Conservation (phyloP, 768 basidiomycete species). For the Lentinus brumalis region DNA sequence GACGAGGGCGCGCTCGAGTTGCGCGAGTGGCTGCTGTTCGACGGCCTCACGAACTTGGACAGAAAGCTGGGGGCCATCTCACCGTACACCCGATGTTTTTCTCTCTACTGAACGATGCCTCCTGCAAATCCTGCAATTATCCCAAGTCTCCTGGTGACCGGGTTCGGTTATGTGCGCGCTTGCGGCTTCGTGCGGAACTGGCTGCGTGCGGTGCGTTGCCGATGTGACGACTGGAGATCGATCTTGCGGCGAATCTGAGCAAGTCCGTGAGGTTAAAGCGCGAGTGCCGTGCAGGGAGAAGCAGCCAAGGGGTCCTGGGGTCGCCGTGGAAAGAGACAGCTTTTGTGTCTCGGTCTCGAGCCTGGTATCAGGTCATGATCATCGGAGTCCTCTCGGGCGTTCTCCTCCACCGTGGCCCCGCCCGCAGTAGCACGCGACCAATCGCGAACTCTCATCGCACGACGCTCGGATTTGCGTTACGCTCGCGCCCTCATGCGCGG, state of each 20-base stretch:
- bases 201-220: neutral
- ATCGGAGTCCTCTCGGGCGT: no score
- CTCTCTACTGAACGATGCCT: neutral
- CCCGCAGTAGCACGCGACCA: no score
- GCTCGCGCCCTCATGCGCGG: no score
- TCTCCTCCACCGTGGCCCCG: no score
- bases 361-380: no score
- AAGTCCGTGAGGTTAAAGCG: neutral
- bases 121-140: neutral
- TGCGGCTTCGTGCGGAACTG: neutral
- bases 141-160: neutral
- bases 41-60: constrained; percentile 31
- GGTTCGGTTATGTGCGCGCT: neutral
- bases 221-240: constrained; percentile 13
- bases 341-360: neutral
- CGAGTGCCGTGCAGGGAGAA: neutral
- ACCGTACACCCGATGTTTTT: neutral
- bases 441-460: no score
- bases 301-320: neutral
- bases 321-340: neutral
- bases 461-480: no score
- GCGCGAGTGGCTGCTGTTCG: constrained; percentile 17
- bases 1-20: constrained; percentile 19
- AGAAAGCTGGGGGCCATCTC: constrained; percentile 31
- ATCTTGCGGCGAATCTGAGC: neutral